Conservation (phyloP, 2,329 filamentous ascomycete species). For the Aspergillus caelatus region DNA sequence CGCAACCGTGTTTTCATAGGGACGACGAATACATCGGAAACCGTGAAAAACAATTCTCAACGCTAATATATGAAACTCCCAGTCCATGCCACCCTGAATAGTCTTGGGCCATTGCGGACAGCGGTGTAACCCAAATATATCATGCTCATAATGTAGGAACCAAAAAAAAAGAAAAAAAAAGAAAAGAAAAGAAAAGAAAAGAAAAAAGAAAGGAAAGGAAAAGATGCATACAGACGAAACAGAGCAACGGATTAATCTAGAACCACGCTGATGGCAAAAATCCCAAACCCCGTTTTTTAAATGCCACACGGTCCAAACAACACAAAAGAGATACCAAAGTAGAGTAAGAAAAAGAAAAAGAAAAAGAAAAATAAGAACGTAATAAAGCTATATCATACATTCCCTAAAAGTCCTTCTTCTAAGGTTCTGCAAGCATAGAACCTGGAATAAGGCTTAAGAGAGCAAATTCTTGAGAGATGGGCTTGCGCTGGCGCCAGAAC, state of each 20-base stretch:
- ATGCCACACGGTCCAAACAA: constrained; percentile 7
- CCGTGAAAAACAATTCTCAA: neutral
- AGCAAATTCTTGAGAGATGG: constrained; percentile 75
- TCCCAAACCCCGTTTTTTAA: constrained; percentile 16
- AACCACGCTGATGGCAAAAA: constrained; percentile 9
- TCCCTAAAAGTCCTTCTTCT: neutral
- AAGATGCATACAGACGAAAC: neutral
- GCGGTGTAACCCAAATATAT: constrained; percentile 7
- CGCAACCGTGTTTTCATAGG: neutral
- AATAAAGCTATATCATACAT: constrained; percentile 23
- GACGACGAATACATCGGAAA: neutral
- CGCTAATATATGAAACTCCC: constrained; percentile 2
- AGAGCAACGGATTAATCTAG: constrained; percentile 6
- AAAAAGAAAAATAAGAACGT: constrained; percentile 5
- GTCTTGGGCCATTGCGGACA: neutral
- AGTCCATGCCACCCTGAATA: constrained; percentile 1
- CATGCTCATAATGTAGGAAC: constrained; percentile 4
- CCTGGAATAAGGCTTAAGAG: constrained; percentile 49
- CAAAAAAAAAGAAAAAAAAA: neutral
- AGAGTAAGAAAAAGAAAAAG: constrained; percentile 1
- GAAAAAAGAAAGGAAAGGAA: neutral
- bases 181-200: constrained; percentile 6
- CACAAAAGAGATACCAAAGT: constrained; percentile 4
- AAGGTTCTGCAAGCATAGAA: neutral
- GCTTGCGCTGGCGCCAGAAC: constrained; percentile 71